Evolutionary conservation across 2,329 filamentous ascomycete genomes (phyloP).

Genomic region (Dothidotthia symphoricarpi): DNA sequence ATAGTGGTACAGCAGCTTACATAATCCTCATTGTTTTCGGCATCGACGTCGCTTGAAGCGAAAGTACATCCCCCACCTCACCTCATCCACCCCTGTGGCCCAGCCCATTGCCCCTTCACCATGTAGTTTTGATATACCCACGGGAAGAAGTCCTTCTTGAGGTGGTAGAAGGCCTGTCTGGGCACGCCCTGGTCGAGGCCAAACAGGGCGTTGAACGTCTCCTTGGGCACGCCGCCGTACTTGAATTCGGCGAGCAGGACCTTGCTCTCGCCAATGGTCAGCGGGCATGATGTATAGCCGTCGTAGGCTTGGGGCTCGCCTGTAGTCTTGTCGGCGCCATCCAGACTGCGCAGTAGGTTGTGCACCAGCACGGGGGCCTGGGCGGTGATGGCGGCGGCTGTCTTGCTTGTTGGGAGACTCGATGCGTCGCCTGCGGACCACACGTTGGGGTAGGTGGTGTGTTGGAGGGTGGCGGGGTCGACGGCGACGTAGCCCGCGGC

Average conservation of each 20-base stretch:
- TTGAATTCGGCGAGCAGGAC: slow-evolving; percentile 65
- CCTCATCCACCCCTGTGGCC: slow-evolving; percentile 53
- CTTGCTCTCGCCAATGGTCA: slow-evolving; percentile 55
- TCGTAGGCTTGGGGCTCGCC: slow-evolving; percentile 27
- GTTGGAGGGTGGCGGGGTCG: slow-evolving; percentile 35
- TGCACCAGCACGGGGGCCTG: slow-evolving; percentile 38
- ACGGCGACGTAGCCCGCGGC: slow-evolving; percentile 42
- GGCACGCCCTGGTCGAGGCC: slow-evolving; percentile 60
- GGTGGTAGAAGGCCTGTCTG: slow-evolving; percentile 58
- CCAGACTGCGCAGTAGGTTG: slow-evolving; percentile 34
- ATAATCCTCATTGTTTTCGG: no score
- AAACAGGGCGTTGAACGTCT: slow-evolving; percentile 57
- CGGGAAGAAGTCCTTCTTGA: slow-evolving; percentile 67
- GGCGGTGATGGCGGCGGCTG: slow-evolving; percentile 41
- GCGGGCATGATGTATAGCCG: slow-evolving; percentile 43
- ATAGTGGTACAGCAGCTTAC: no score
- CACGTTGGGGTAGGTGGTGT: slow-evolving; percentile 41
- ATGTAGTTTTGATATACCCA: slow-evolving; percentile 63
- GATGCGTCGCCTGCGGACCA: slow-evolving; percentile 44
- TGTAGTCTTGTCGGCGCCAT: slow-evolving; percentile 26
- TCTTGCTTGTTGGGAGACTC: slow-evolving; percentile 42
- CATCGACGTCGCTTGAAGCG: no score
- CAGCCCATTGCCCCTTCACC: slow-evolving; percentile 63
- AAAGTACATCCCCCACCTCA: slow-evolving; percentile 8
- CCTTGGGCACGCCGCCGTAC: slow-evolving; percentile 62